Evolutionary conservation across 495 filamentous ascomycete species (phyloP).

Genomic region (Astrothelium subdiscretum): DNA sequence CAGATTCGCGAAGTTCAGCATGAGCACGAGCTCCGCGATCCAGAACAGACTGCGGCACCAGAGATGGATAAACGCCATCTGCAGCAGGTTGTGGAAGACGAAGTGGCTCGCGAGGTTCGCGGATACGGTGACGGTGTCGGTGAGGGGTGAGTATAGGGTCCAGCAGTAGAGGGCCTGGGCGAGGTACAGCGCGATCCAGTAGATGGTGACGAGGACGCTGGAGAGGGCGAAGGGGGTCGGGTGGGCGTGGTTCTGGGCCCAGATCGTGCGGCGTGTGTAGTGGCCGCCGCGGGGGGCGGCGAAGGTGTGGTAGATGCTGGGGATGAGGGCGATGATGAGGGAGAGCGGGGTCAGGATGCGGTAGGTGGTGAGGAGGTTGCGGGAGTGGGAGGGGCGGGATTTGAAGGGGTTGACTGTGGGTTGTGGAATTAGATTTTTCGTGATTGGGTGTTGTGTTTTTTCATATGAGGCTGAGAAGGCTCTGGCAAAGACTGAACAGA

Average conservation of each 20-base stretch:
- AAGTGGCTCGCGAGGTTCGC: conserved; percentile 72
- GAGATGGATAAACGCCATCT: conserved; percentile 67
- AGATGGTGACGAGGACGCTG: conserved; percentile 56
- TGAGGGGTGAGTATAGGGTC: conserved; percentile 58
- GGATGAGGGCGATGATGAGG: conserved; percentile 58
- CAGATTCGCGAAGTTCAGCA: conserved; percentile 73
- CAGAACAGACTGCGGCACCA: conserved; percentile 67
- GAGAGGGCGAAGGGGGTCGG: conserved; percentile 67
- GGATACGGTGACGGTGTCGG: conserved; percentile 50
- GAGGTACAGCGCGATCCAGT: conserved; percentile 68
- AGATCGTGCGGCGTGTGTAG: conserved; percentile 41
- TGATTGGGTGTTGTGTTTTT: background rate
- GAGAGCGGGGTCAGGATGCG: conserved; percentile 57
- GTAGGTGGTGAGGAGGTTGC: conserved; percentile 36
- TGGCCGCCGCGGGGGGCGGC: conserved; percentile 48
- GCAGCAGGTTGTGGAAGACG: conserved; percentile 71
- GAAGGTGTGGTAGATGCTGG: conserved; percentile 58
- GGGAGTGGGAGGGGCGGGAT: conserved; percentile 14
- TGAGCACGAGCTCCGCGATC: conserved; percentile 57
- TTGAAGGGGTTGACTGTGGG: conserved; percentile 26
- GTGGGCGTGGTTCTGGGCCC: conserved; percentile 54
- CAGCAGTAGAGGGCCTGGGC: conserved; percentile 64
- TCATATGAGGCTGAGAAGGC: background rate
- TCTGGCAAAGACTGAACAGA: background rate
- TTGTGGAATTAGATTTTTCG: background rate